Conservation (phyloP, 108 stramenopile genomes). For the Phaeodactylum tricornutum region DNA sequence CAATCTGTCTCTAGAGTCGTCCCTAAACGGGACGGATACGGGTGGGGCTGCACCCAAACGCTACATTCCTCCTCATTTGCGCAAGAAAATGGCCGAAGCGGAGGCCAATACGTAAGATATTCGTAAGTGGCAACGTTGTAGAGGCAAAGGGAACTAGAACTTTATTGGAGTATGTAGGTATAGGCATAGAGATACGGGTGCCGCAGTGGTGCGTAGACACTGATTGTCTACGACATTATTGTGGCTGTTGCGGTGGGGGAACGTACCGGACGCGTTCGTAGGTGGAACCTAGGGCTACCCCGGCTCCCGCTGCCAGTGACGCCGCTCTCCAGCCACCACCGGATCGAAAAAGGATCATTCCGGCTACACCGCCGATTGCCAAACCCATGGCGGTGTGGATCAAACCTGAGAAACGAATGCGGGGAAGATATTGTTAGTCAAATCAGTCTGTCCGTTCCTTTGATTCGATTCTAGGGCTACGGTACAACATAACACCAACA, state of each 20-base stretch:
- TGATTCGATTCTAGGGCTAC: too few relatives aligned
- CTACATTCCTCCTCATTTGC: slow-evolving; percentile 55
- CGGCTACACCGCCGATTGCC: slow-evolving; percentile 32
- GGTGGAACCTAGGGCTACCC: slow-evolving; percentile 44
- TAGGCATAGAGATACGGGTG: too few relatives aligned
- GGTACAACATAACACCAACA: not conserved
- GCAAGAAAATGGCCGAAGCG: slow-evolving; percentile 39
- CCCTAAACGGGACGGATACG: not conserved
- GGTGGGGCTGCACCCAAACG: slow-evolving; percentile 11
- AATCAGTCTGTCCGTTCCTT: too few relatives aligned
- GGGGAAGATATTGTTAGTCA: not conserved
- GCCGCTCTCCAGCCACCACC: slow-evolving; percentile 35
- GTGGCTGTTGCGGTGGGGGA: too few relatives aligned
- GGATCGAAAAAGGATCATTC: slow-evolving; percentile 29
- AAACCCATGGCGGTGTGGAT: slow-evolving; percentile 12
- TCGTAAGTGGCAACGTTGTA: too few relatives aligned
- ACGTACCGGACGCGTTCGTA: too few relatives aligned
- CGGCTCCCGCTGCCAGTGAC: slow-evolving; percentile 33
- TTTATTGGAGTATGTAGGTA: too few relatives aligned
- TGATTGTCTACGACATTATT: too few relatives aligned
- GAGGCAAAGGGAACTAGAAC: too few relatives aligned
- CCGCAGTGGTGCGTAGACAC: too few relatives aligned
- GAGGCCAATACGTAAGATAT: too few relatives aligned
- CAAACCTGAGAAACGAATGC: not conserved
- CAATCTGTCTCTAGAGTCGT: not conserved